These are phyloP conservation scores for Podospora didyma DNA, from an alignment of 495 filamentous ascomycete genomes.

Conservation along the genomic window DNA sequence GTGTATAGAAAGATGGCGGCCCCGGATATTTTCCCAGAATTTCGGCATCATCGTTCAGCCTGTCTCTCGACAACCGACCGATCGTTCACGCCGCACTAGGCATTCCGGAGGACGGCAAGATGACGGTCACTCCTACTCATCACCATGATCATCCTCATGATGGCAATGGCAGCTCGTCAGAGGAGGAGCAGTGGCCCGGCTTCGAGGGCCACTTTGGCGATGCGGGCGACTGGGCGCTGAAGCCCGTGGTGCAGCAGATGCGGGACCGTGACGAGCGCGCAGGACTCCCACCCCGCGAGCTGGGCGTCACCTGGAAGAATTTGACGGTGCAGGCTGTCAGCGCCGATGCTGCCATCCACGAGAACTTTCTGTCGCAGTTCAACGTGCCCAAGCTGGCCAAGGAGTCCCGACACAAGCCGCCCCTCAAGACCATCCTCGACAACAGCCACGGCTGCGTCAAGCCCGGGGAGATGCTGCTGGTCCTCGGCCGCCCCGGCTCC, in stretches of 20 bases:
- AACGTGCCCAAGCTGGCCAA: slow-evolving; percentile 43
- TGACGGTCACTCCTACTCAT: too few relatives aligned
- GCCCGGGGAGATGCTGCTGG: slow-evolving; percentile 77
- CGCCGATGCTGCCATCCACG: slow-evolving; percentile 38
- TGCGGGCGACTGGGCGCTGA: slow-evolving; percentile 34
- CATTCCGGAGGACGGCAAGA: too few relatives aligned
- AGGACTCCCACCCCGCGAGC: slow-evolving; percentile 46
- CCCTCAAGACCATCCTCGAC: slow-evolving; percentile 60
- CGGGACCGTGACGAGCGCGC: slow-evolving; percentile 43
- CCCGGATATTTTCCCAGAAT: too few relatives aligned
- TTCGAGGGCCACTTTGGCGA: too few relatives aligned
- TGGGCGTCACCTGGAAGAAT: slow-evolving; percentile 57
- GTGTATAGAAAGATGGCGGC: too few relatives aligned
- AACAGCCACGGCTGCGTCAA: slow-evolving; percentile 45
- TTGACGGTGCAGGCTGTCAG: slow-evolving; percentile 53
- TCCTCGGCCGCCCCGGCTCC: slow-evolving; percentile 68
- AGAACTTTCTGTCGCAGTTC: slow-evolving; percentile 52
- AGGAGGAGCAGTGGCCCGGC: too few relatives aligned
- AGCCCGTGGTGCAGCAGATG: slow-evolving; percentile 41
- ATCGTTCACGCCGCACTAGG: too few relatives aligned
- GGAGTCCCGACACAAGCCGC: slow-evolving; percentile 42
- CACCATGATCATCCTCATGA: neutral
- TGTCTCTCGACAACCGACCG: too few relatives aligned
- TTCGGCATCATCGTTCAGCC: too few relatives aligned
- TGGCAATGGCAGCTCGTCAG: too few relatives aligned